Evolutionary conservation across 129 eudicot species (phyloP).

Genomic region (Pittosporum tobira): DNA sequence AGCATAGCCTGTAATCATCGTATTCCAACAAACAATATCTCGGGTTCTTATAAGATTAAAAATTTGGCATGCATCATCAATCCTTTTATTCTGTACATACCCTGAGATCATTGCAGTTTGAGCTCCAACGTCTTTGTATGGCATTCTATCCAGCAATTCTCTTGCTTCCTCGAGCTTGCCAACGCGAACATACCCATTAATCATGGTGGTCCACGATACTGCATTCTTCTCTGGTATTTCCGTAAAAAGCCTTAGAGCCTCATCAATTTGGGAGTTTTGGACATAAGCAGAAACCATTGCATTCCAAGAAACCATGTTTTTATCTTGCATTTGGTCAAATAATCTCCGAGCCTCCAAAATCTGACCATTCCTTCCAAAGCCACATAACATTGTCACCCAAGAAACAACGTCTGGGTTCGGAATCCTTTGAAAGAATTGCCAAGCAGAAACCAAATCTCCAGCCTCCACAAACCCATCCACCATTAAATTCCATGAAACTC

Average conservation of each 20-base stretch:
- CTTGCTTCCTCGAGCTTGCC: slow-evolving; percentile 46
- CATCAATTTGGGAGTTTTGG: slow-evolving; percentile 33
- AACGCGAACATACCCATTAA: slow-evolving; percentile 24
- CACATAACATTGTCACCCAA: slow-evolving; percentile 48
- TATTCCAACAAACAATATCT: slow-evolving; percentile 52
- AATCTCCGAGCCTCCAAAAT: slow-evolving; percentile 39
- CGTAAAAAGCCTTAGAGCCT: slow-evolving; percentile 29
- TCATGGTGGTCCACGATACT: slow-evolving; percentile 54
- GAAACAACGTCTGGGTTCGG: slow-evolving; percentile 40
- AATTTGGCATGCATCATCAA: slow-evolving; percentile 31
- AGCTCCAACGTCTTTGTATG: slow-evolving; percentile 48
- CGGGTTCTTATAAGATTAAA: slow-evolving; percentile 27
- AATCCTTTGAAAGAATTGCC: slow-evolving; percentile 27
- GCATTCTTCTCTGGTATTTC: slow-evolving; percentile 41
- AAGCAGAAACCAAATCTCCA: slow-evolving; percentile 43
- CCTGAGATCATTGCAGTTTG: slow-evolving; percentile 62
- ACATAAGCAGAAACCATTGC: slow-evolving; percentile 62
- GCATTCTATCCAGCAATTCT: slow-evolving; percentile 33
- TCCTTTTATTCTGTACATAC: slow-evolving; percentile 22
- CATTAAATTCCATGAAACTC: slow-evolving; percentile 52
- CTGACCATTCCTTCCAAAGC: slow-evolving; percentile 37
- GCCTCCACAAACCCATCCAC: slow-evolving; percentile 44
- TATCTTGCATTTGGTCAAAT: slow-evolving; percentile 38
- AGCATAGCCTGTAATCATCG: slow-evolving; percentile 57
- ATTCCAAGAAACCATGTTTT: slow-evolving; percentile 51